phyloP scores from a whole-genome alignment of 345 rosid species.

The Pugionium cornutum region DNA sequence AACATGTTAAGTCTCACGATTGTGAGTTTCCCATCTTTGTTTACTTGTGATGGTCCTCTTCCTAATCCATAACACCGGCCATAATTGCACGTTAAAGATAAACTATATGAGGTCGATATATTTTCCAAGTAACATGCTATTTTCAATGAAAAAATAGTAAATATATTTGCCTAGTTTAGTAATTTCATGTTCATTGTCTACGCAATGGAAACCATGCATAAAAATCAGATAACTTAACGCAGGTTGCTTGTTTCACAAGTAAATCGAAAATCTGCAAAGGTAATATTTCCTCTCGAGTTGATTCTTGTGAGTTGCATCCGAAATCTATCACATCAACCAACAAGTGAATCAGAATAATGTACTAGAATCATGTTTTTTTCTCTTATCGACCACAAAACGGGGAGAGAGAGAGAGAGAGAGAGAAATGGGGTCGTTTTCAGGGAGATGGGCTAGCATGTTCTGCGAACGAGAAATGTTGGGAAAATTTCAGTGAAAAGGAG shows the following conservation, averaged over 20 bases:
- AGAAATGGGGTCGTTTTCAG: conserved; percentile 41
- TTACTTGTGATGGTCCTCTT: conserved; percentile 27
- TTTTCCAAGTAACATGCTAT: no score
- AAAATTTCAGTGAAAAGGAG: conserved; percentile 8
- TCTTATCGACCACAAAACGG: conserved; percentile 27
- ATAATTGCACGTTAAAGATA: not conserved
- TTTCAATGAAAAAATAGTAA: no score
- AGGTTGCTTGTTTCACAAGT: conserved; percentile 12
- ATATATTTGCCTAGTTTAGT: no score
- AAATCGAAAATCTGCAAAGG: conserved; percentile 9
- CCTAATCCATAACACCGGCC: conserved; percentile 17
- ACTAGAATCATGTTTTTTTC: conserved; percentile 18
- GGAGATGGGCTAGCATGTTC: conserved; percentile 56
- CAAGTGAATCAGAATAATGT: conserved; percentile 35
- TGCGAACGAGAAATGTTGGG: conserved; percentile 60
- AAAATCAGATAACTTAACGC: not conserved
- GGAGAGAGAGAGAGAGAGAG: conserved; percentile 23
- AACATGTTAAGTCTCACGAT: conserved; percentile 34
- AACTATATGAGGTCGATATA: no score
- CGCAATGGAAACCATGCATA: not conserved
- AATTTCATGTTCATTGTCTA: no score
- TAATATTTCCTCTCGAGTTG: conserved; percentile 18
- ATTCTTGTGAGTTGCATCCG: conserved; percentile 1
- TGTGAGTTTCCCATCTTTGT: conserved; percentile 39
- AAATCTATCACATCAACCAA: conserved; percentile 32